These are phyloP conservation scores for Calamus simplicifolius DNA, from an alignment of 176 grass and related monocot genomes.

Conservation along the genomic window DNA sequence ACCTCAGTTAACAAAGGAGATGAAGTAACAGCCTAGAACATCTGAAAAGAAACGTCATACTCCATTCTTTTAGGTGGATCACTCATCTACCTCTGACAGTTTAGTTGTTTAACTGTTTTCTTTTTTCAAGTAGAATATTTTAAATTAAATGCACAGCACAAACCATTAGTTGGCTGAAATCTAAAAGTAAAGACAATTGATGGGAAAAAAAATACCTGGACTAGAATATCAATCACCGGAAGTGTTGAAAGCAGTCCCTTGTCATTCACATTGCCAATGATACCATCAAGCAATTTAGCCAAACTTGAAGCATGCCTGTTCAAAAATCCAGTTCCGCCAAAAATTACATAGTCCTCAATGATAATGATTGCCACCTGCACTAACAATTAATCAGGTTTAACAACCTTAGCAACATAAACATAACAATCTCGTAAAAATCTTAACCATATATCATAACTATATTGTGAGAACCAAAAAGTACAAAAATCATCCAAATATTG, in stretches of 20 bases:
- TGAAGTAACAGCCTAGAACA: too few species aligned
- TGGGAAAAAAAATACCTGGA: conserved; percentile 62
- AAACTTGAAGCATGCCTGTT: conserved; percentile 69
- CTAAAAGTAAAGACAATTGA: too few species aligned
- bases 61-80: too few species aligned
- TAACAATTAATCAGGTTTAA: neutral
- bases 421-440: too few species aligned
- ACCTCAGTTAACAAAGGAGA: too few species aligned
- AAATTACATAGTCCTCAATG: conserved; percentile 86
- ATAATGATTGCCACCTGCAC: conserved; percentile 61
- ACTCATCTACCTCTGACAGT: too few species aligned
- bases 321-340: conserved; percentile 83
- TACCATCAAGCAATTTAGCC: conserved; percentile 65
- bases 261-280: conserved; percentile 90
- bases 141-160: too few species aligned
- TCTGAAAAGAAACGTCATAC: too few species aligned
- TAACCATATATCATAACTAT: neutral
- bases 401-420: too few species aligned
- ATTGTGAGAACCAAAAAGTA: neutral
- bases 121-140: too few species aligned
- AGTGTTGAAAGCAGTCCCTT: conserved; percentile 75
- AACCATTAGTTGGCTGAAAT: too few species aligned
- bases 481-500: neutral
- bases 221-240: conserved; percentile 70
- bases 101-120: too few species aligned